These are phyloP conservation scores for Dalechampia spathulata DNA, from an alignment of 441 rosid genomes.

Conservation along the genomic window DNA sequence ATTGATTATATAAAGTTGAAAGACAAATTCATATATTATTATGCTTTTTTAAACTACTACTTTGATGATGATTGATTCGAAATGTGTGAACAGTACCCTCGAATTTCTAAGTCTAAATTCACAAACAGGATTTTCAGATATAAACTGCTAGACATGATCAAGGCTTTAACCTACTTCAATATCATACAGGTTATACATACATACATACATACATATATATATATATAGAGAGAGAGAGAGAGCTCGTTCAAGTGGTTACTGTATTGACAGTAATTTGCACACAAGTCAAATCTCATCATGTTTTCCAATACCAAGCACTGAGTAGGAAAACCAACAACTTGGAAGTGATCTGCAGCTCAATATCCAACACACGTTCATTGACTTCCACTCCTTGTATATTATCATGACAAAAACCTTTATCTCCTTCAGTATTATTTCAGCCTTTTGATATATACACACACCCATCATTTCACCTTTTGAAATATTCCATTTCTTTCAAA, in stretches of 20 bases:
- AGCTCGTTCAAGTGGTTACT: background rate
- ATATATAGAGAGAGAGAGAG: too few relatives aligned
- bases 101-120: background rate
- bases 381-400: slow-evolving; percentile 2
- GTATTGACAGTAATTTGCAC: background rate
- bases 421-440: background rate
- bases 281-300: slow-evolving; percentile 6
- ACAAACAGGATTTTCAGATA: background rate
- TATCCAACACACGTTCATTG: slow-evolving; percentile 9
- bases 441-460: too few relatives aligned
- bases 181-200: too few relatives aligned
- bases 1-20: too few relatives aligned
- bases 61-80: slow-evolving; percentile 12
- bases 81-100: too few relatives aligned
- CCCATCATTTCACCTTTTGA: slow-evolving; percentile 17
- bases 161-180: too few relatives aligned
- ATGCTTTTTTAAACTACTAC: too few relatives aligned
- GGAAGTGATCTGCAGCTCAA: slow-evolving; percentile 18
- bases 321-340: slow-evolving; percentile 3
- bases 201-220: too few relatives aligned
- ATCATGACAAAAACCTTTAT: slow-evolving; percentile 9
- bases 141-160: too few relatives aligned
- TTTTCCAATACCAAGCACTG: slow-evolving; percentile 6
- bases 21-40: too few relatives aligned
- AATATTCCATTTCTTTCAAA: background rate